Evolutionary conservation across 192 early-diverging fungal genomes (phyloP).

Genomic region (Podila clonocystis): DNA sequence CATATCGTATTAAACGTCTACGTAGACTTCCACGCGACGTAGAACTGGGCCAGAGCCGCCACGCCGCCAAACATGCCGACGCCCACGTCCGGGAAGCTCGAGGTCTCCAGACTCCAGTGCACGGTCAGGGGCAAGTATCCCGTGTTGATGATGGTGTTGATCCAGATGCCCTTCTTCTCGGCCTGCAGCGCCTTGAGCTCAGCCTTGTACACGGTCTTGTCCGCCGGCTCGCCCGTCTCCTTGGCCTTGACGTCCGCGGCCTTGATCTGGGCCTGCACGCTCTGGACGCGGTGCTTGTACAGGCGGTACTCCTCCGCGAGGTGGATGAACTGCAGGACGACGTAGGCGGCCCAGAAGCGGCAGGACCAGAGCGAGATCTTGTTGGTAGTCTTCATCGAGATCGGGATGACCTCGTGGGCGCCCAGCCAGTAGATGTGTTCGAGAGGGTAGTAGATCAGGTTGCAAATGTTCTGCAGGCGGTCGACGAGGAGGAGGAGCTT

Average conservation of each 20-base stretch:
- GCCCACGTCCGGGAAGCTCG: slow-evolving; percentile 89
- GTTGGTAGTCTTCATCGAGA: slow-evolving; percentile 79
- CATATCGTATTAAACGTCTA: background rate
- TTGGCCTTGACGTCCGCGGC: slow-evolving; percentile 62
- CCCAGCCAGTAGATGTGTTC: slow-evolving; percentile 97
- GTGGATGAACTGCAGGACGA: slow-evolving; percentile 89
- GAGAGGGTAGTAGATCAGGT: slow-evolving; percentile 93
- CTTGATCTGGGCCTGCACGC: slow-evolving; percentile 64
- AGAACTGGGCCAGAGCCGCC: slow-evolving; percentile 88
- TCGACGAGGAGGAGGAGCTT: slow-evolving; percentile 71
- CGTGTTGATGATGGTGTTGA: slow-evolving; percentile 87
- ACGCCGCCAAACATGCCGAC: slow-evolving; percentile 95
- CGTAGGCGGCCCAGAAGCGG: slow-evolving; percentile 96
- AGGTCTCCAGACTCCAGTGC: slow-evolving; percentile 92
- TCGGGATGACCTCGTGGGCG: slow-evolving; percentile 81
- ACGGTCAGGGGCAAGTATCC: slow-evolving; percentile 91
- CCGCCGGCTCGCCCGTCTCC: slow-evolving; percentile 52
- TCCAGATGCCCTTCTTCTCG: slow-evolving; percentile 67
- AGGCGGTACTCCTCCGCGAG: slow-evolving; percentile 75
- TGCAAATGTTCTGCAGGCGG: slow-evolving; percentile 87
- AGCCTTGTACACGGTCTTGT: slow-evolving; percentile 64
- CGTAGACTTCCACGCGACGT: slow-evolving; percentile 83
- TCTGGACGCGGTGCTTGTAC: slow-evolving; percentile 58
- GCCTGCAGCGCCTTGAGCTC: slow-evolving; percentile 70
- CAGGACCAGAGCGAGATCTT: slow-evolving; percentile 92